Base-by-base conservation (phyloP, 495 filamentous ascomycete genomes). In the Aspergillus indologenus region DNA sequence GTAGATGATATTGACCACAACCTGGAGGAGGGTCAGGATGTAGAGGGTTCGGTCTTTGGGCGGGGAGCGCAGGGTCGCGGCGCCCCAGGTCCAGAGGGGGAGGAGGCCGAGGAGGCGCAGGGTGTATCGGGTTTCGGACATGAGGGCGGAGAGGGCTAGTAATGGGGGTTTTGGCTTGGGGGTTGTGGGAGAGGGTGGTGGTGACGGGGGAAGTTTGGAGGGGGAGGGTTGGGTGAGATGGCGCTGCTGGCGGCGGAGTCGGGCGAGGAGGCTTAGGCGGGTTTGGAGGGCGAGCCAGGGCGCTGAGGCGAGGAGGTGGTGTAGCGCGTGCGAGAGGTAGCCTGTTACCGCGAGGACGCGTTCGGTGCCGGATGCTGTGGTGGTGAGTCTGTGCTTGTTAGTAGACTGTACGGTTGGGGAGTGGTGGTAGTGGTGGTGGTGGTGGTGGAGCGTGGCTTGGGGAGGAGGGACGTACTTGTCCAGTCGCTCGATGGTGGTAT, bases 71-170 rank as follows among this genome's bases (percentile, higher is more conserved):
- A 87, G 63, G 0, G 85, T 80, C 0, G 74, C 62, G 6, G 80
- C 79, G 11, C 79, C 88, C 88, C 89, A 92, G 26, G 82, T 78
- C 73, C 88, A 95, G 63, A 97, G 86, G 3, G 83, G 80, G 17
- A 96, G 66, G 14, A 96, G 76, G 0, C 86, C 91, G 81, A 89
- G 91, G 3, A 97, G 80, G 0, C 93, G 85, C 53, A 88, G 70
- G 63, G 90, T 90, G 45, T 87, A 88, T 45, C 91, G 77, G 49
- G 84, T 81, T 75, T 93, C 90, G 62, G 86, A 85, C 61, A 87
- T 68, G 55, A 77, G 80, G 62, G 58, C 81, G 71, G 73, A 83
- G 74, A 67, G 81, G 50, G 65, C 85, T 64, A 63, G 53, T 67
- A 61, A 45, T 56, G 45, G 47, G 69, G 61, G 63, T 60, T 57